Evolutionary conservation across 345 rosid species (phyloP).

Genomic region (Rubroshorea leprosula): DNA sequence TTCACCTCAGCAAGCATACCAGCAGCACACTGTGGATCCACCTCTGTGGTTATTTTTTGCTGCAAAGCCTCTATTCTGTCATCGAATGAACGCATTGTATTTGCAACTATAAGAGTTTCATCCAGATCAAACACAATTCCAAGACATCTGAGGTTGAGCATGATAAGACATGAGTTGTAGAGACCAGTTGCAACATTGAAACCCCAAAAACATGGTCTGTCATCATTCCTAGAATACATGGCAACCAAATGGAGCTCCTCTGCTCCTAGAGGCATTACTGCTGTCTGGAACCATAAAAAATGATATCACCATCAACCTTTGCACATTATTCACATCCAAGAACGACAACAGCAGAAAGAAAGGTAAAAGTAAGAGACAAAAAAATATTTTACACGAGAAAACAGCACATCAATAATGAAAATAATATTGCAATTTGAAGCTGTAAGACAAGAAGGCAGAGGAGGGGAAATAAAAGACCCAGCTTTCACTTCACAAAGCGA

Average conservation of each 20-base stretch:
- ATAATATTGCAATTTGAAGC: not conserved
- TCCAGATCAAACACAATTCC: conserved; percentile 98
- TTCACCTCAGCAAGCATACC: conserved; percentile 77
- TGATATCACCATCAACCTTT: not conserved
- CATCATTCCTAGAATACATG: conserved; percentile 54
- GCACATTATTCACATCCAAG: not conserved
- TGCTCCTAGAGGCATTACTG: conserved; percentile 62
- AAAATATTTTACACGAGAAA: not conserved
- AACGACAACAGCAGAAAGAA: not conserved
- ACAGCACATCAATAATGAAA: not conserved
- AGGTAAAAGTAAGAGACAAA: not conserved
- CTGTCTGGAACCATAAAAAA: conserved; percentile 58
- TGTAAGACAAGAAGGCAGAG: not conserved
- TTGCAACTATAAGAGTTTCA: conserved; percentile 95
- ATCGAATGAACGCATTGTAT: conserved; percentile 94
- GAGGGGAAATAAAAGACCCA: not conserved
- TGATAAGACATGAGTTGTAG: conserved; percentile 70
- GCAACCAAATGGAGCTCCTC: conserved; percentile 96
- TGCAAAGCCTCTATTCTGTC: conserved; percentile 79
- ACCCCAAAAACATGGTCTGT: conserved; percentile 82
- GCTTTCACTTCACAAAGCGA: not conserved
- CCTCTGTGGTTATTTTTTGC: conserved; percentile 65
- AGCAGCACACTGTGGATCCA: conserved; percentile 65
- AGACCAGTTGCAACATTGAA: conserved; percentile 66
- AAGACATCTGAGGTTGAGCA: conserved; percentile 91